A percentile compares a stretch with the other conserved stretches of the same genome.
phyloP scores from a whole-genome alignment of 2,329 filamentous ascomycete species.

The Chrysoporthe austroafricana region DNA sequence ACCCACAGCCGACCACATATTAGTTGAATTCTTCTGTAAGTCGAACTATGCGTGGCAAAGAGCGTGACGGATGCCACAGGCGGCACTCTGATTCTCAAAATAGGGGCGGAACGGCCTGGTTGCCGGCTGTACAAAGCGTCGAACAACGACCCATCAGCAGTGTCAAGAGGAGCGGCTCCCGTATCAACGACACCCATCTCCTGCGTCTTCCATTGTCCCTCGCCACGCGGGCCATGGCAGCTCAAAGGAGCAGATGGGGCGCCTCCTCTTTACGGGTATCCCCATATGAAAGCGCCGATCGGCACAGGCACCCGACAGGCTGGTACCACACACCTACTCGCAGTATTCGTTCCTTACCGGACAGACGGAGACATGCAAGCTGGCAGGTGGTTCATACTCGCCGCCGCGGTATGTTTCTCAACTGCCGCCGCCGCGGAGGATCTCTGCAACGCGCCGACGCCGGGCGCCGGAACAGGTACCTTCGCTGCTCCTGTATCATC shows the following conservation, averaged over 20 bases:
- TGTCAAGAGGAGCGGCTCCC: neutral
- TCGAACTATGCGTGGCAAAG: neutral
- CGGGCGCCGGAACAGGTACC: neutral
- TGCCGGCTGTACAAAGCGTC: neutral
- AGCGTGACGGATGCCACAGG: neutral
- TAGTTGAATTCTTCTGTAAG: too few species aligned
- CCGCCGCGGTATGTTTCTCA: neutral
- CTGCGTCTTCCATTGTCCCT: neutral
- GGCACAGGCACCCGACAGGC: neutral
- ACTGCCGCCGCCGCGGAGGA: neutral
- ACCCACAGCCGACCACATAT: neutral
- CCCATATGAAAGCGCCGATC: neutral
- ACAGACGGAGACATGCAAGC: neutral
- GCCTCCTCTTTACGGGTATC: neutral
- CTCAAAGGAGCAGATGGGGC: neutral
- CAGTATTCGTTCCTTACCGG: neutral
- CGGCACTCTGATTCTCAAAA: neutral
- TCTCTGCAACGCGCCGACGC: constrained; percentile 1
- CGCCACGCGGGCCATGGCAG: neutral
- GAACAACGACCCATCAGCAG: neutral
- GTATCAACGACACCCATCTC: neutral
- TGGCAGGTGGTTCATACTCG: neutral
- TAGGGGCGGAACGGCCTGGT: neutral
- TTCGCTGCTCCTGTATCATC: too few species aligned
- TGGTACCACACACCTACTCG: neutral